Percentiles rank a stretch among this genome's conserved stretches.
These are phyloP conservation scores for Cylindrotheca closterium DNA, from an alignment of 108 stramenopile genomes.

Conservation along the genomic window DNA sequence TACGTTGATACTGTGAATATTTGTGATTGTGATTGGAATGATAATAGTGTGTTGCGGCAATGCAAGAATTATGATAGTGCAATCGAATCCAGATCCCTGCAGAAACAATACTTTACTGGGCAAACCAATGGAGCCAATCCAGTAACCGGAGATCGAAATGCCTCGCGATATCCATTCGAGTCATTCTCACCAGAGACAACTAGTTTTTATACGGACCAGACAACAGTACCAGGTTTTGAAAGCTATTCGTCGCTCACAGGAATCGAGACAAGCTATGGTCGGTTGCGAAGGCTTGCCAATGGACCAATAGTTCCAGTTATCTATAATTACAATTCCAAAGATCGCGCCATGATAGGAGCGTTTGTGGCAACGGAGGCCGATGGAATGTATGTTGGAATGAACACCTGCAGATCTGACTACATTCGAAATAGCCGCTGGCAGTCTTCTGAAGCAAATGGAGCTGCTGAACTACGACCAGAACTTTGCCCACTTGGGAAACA, in stretches of 20 bases:
- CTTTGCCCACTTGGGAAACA: conserved; percentile 52
- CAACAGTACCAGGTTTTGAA: conserved; percentile 23
- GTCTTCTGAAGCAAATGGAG: conserved; percentile 34
- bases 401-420: conserved; percentile 19
- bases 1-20: conserved; percentile 2
- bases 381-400: conserved; percentile 29
- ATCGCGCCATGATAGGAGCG: neutral
- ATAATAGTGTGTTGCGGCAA: neutral
- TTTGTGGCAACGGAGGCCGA: conserved; percentile 32
- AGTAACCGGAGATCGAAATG: conserved; percentile 20
- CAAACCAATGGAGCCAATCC: conserved; percentile 20
- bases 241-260: conserved; percentile 1
- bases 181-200: conserved; percentile 29
- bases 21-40: conserved; percentile 50
- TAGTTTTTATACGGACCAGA: conserved; percentile 28
- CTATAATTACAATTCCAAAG: conserved; percentile 29
- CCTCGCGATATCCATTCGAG: conserved; percentile 23
- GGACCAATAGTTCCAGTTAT: conserved; percentile 22
- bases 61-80: conserved; percentile 11
- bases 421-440: conserved; percentile 2
- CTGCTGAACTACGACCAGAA: conserved; percentile 24
- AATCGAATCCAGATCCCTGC: conserved; percentile 15
- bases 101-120: conserved; percentile 20
- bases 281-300: conserved; percentile 9
- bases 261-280: conserved; percentile 24